A percentile compares a stretch with the other conserved stretches of the same genome.
Conservation (phyloP, 306 rosid species). For the Malus domestica region DNA sequence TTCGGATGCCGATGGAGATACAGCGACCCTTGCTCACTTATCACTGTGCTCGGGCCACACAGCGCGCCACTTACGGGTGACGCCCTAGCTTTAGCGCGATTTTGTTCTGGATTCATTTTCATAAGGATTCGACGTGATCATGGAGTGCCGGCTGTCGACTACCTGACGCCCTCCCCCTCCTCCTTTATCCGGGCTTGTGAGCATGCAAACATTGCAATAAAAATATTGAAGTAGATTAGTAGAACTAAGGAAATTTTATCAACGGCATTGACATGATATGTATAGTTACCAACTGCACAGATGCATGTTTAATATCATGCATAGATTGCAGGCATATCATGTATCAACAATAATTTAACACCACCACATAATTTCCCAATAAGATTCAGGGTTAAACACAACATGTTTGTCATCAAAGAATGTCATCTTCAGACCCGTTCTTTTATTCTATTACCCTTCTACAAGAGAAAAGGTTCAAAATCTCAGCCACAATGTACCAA, state of each 20-base stretch:
- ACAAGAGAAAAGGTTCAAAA: not conserved
- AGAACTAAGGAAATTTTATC: not conserved
- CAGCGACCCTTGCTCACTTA: too few relatives aligned
- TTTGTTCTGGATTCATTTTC: too few relatives aligned
- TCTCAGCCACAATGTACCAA: not conserved
- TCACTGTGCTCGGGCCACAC: too few relatives aligned
- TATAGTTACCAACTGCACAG: not conserved
- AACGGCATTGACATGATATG: not conserved
- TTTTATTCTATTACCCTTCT: not conserved
- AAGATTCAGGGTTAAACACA: not conserved
- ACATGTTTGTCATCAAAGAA: not conserved
- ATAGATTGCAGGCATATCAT: not conserved
- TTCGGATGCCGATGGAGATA: too few relatives aligned
- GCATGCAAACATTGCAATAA: constrained; percentile 7
- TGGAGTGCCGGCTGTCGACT: too few relatives aligned
- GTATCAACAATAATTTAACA: not conserved
- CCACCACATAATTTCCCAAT: not conserved
- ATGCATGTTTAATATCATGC: not conserved
- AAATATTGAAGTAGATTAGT: not conserved
- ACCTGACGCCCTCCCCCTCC: too few relatives aligned
- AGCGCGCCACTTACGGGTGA: too few relatives aligned
- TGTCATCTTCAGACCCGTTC: not conserved
- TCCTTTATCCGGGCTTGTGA: not conserved
- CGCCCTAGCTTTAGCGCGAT: too few relatives aligned
- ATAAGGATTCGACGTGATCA: too few relatives aligned